Percentiles rank a stretch among this genome's conserved stretches.
Conservation (phyloP, 2,329 filamentous ascomycete genomes). For the Botryotinia narcissicola region DNA sequence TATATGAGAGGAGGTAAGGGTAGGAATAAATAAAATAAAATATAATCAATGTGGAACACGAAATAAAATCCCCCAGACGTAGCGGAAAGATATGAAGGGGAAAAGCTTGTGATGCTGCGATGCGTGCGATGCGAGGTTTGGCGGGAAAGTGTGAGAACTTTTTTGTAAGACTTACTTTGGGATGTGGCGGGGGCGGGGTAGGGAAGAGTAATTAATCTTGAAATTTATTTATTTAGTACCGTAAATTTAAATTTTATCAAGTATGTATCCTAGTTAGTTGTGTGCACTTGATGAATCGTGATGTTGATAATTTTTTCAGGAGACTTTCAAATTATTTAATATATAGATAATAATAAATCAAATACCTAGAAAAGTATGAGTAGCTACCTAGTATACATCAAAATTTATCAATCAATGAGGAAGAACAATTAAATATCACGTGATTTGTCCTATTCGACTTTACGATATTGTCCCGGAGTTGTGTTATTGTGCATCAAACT, state of each 20-base stretch:
- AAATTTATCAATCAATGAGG: too few relatives aligned
- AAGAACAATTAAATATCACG: neutral
- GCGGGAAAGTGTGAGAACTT: neutral
- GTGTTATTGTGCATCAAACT: neutral
- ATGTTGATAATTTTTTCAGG: neutral
- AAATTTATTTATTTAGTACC: neutral
- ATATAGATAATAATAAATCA: fast-evolving
- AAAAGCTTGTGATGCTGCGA: neutral
- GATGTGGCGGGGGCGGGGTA: neutral
- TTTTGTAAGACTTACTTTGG: neutral
- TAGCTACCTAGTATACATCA: too few relatives aligned
- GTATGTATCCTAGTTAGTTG: too few relatives aligned
- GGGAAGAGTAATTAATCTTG: neutral
- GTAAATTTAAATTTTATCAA: too few relatives aligned
- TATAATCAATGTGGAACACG: too few relatives aligned
- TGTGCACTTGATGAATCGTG: neutral
- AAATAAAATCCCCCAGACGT: neutral
- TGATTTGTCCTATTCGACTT: neutral
- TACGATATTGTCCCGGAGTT: neutral
- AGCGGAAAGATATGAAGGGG: neutral
- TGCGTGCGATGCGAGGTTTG: too few relatives aligned
- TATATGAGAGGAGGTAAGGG: too few relatives aligned
- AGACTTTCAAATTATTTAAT: too few relatives aligned
- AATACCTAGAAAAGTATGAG: neutral
- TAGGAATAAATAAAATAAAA: too few relatives aligned